Evolutionary conservation across 768 basidiomycete genomes (phyloP), one percentile per base, ranked within the genome.

Genomic region (Suillus discolor): DNA sequence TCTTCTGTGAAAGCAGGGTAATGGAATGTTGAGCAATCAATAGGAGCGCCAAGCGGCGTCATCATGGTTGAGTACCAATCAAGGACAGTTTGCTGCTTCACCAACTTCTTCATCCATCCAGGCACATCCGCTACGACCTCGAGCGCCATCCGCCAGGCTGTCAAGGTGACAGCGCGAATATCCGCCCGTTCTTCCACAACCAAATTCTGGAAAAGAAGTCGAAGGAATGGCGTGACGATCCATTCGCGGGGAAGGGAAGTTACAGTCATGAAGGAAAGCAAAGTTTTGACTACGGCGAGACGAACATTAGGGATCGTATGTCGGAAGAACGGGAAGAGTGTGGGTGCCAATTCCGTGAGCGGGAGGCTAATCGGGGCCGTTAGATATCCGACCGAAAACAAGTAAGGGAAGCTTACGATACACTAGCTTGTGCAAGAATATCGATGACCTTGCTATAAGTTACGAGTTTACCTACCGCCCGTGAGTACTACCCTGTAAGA

Each of bases 281-380:
- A 80, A 0, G 96, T 96, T 66, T 93, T 90, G 54, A 96, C 92
- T 3, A 99, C 96, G 3, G 97, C 91, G 16, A 96, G 83, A 9
- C 97, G 93, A 63, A 99, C 97, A 66, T 90, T 91, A 1, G 92
- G 79, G 71, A 99, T 99, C 0, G 97, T 96, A 76, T 99, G 97
- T 20, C 97, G 93, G 79, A 98, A 96, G 83, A 97, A 98, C 4
- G 97, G 94, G 79, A 94, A 99, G 6, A 97, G 80, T 1, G 91
- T 93, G 2, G 92, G 91, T 7, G 96, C 92, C 64, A 97, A 85
- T 4, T 84, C 85, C n/a, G 89, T 83, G 38, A 98, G 83, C 4
- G 94, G 91, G 57, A 89, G 81, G n/a, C 94, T 96, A 67, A 13
- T 39, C 6, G 8, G 57, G 41, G 16, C 57, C 42, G 18, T 72